phyloP scores from a whole-genome alignment of 345 rosid species.

The Lepidium sativum region DNA sequence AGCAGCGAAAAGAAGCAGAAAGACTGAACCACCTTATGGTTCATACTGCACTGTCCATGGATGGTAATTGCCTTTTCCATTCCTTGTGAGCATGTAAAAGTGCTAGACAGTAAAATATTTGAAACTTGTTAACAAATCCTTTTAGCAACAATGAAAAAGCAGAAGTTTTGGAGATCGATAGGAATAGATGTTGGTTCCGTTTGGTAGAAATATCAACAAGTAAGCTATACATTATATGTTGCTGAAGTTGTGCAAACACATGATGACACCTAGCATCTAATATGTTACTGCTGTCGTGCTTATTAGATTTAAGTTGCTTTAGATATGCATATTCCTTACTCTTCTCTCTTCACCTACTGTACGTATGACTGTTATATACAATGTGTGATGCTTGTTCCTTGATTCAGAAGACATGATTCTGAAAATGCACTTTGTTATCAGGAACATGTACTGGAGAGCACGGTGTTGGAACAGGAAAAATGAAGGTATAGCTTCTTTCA shows the following conservation, averaged over 20 bases:
- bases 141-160: background rate
- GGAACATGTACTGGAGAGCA: constrained; percentile 98
- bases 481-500: constrained; percentile 42
- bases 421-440: constrained; percentile 22
- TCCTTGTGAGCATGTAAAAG: constrained; percentile 44
- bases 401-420: background rate
- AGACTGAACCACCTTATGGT: constrained; percentile 78
- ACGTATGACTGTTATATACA: background rate
- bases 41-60: constrained; percentile 70
- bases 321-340: background rate
- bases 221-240: background rate
- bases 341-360: background rate
- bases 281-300: background rate
- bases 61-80: constrained; percentile 37
- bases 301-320: background rate
- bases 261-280: background rate
- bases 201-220: background rate
- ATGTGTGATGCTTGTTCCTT: background rate
- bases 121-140: background rate
- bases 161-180: background rate
- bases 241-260: background rate
- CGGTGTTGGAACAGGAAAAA: constrained; percentile 90
- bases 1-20: constrained; percentile 64
- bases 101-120: constrained; percentile 26
- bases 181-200: background rate